These are phyloP conservation scores for Albizia julibrissin DNA, from an alignment of 306 rosid genomes.

Conservation along the genomic window DNA sequence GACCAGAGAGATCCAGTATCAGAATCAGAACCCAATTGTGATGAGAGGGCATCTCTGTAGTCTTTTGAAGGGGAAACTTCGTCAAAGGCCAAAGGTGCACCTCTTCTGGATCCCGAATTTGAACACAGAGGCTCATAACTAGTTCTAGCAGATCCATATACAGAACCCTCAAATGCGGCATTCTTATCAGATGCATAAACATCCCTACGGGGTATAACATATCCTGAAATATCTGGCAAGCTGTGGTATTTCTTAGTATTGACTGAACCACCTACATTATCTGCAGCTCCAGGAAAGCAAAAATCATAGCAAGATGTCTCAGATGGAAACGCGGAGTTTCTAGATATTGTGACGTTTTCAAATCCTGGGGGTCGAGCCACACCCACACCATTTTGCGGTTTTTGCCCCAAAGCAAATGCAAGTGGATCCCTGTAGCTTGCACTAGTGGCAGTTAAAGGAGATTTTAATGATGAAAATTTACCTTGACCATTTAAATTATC, in stretches of 20 bases:
- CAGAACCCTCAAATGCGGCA: constrained; percentile 55
- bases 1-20: constrained; percentile 82
- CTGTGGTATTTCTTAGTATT: constrained; percentile 88
- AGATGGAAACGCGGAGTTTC: constrained; percentile 57
- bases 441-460: constrained; percentile 48
- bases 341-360: constrained; percentile 50
- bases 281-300: constrained; percentile 50
- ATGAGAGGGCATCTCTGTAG: constrained; percentile 52
- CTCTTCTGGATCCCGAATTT: constrained; percentile 54
- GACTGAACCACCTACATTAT: constrained; percentile 47
- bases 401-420: constrained; percentile 66
- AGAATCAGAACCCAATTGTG: constrained; percentile 60
- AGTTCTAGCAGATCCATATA: constrained; percentile 52
- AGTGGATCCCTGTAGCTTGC: constrained; percentile 59
- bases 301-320: constrained; percentile 60
- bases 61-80: constrained; percentile 67
- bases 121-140: constrained; percentile 48
- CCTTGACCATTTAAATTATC: constrained; percentile 54
- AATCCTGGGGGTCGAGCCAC: constrained; percentile 61
- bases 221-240: constrained; percentile 76
- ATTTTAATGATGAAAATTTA: constrained; percentile 49
- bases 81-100: constrained; percentile 72
- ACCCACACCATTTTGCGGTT: constrained; percentile 66
- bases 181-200: constrained; percentile 50
- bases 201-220: constrained; percentile 52